Percentiles rank a stretch among this genome's conserved stretches.
These are phyloP conservation scores for Phanerochaete sordida DNA, from an alignment of 768 basidiomycete genomes.

Conservation along the genomic window DNA sequence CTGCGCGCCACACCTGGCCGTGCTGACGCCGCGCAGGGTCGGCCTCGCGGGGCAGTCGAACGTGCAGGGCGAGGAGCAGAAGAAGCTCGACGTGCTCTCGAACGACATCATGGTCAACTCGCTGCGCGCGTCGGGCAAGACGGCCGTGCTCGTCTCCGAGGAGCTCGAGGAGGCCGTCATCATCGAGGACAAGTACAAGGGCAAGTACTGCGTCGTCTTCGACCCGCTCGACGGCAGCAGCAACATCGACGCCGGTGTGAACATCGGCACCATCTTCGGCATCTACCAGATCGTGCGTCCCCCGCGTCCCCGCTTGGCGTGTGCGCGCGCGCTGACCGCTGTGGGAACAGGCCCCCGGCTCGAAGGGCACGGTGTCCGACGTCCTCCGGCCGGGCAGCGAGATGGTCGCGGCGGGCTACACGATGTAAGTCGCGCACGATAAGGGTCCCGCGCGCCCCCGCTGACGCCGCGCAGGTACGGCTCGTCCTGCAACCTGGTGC, in stretches of 20 bases:
- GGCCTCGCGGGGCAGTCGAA: slow-evolving; percentile 96
- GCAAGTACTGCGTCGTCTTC: slow-evolving; percentile 96
- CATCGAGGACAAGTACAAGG: slow-evolving; percentile 75
- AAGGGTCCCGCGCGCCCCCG: not conserved
- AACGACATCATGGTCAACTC: slow-evolving; percentile 99
- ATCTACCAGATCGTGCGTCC: slow-evolving; percentile 84
- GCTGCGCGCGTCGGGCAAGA: slow-evolving; percentile 93
- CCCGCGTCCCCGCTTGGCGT: not conserved
- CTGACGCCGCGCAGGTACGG: slow-evolving; percentile 57
- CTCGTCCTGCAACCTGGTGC: slow-evolving; percentile 93
- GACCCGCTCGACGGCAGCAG: slow-evolving; percentile 95
- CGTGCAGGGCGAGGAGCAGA: slow-evolving; percentile 98
- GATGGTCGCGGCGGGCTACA: slow-evolving; percentile 98
- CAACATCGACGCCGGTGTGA: slow-evolving; percentile 98
- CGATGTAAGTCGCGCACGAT: slow-evolving; percentile 60
- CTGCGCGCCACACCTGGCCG: not conserved
- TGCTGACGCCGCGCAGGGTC: slow-evolving; percentile 52
- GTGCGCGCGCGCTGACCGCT: not conserved
- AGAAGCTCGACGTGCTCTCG: slow-evolving; percentile 96
- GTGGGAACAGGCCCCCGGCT: slow-evolving; percentile 59
- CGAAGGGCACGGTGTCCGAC: slow-evolving; percentile 77
- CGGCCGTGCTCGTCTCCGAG: slow-evolving; percentile 94
- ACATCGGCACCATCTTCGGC: slow-evolving; percentile 97
- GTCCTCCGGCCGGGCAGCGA: slow-evolving; percentile 91
- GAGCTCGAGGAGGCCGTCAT: slow-evolving; percentile 92